Conservation (phyloP, 345 rosid species). For the Draba incana region DNA sequence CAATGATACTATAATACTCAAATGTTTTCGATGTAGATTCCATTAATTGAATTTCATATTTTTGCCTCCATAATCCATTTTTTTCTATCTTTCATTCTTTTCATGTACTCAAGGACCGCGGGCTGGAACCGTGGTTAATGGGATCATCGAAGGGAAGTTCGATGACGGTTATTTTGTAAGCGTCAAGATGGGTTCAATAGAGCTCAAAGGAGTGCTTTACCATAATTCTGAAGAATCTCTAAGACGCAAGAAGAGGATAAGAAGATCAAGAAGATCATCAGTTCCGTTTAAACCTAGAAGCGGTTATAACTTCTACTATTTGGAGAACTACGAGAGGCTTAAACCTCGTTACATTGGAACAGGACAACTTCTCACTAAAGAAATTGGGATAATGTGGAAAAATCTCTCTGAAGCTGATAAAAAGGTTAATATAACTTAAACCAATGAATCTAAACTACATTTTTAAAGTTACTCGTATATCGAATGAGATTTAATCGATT, state of each 20-base stretch:
- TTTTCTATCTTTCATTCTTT: too few relatives aligned
- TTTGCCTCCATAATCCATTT: too few relatives aligned
- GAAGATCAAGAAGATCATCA: background rate
- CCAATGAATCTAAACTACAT: background rate
- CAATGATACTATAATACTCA: background rate
- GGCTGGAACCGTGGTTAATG: conserved; percentile 55
- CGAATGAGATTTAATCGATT: conserved; percentile 1
- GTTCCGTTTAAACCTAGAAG: conserved; percentile 30
- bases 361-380: background rate
- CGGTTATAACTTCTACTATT: conserved; percentile 24
- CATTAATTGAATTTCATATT: background rate
- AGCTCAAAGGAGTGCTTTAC: conserved; percentile 69
- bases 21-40: background rate
- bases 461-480: background rate
- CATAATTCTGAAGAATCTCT: conserved; percentile 40
- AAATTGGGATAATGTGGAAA: conserved; percentile 13
- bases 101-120: conserved; percentile 38
- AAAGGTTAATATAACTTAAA: conserved; percentile 6
- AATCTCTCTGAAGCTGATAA: conserved; percentile 20
- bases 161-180: conserved; percentile 69
- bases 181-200: conserved; percentile 53
- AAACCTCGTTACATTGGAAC: background rate
- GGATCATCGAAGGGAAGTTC: conserved; percentile 73
- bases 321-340: background rate
- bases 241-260: conserved; percentile 7